Conservation (phyloP, 2,329 filamentous ascomycete species). For the Cytospora leucostoma region DNA sequence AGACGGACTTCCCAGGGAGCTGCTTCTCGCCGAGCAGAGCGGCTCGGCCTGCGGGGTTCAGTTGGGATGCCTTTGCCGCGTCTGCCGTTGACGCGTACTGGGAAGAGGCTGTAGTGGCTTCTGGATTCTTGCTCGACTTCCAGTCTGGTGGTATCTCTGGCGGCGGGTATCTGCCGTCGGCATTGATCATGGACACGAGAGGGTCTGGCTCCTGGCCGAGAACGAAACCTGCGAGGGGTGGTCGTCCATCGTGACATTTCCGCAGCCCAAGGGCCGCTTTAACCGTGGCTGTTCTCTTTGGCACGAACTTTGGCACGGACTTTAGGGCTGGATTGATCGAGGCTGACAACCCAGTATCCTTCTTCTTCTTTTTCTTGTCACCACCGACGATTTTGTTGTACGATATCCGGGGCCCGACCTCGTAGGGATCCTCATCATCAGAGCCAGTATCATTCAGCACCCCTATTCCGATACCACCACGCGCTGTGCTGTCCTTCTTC, state of each 20-base stretch:
- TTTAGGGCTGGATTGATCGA: conserved; percentile 64
- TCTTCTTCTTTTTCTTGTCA: conserved; percentile 77
- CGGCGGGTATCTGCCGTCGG: conserved; percentile 56
- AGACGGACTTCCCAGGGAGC: conserved; percentile 90
- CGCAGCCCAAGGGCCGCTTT: conserved; percentile 52
- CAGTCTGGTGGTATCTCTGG: conserved; percentile 73
- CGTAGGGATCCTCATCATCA: conserved; percentile 92
- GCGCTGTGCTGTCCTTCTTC: conserved; percentile 55
- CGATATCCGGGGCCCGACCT: conserved; percentile 85
- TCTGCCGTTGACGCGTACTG: conserved; percentile 69
- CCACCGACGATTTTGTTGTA: conserved; percentile 82
- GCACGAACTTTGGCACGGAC: conserved; percentile 73
- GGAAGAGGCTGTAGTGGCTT: conserved; percentile 35
- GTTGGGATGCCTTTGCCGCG: conserved; percentile 72
- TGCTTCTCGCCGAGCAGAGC: conserved; percentile 77
- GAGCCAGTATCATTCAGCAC: conserved; percentile 91
- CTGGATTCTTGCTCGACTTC: conserved; percentile 60
- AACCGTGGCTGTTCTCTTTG: conserved; percentile 58
- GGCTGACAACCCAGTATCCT: conserved; percentile 47
- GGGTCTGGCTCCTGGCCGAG: conserved; percentile 59
- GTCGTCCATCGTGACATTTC: conserved; percentile 80
- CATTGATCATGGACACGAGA: conserved; percentile 46
- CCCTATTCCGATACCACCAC: conserved; percentile 80
- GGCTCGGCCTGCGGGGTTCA: conserved; percentile 77
- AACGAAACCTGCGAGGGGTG: conserved; percentile 79